Conservation (phyloP, 805 yeast genomes). For the Brettanomyces custersianus region DNA sequence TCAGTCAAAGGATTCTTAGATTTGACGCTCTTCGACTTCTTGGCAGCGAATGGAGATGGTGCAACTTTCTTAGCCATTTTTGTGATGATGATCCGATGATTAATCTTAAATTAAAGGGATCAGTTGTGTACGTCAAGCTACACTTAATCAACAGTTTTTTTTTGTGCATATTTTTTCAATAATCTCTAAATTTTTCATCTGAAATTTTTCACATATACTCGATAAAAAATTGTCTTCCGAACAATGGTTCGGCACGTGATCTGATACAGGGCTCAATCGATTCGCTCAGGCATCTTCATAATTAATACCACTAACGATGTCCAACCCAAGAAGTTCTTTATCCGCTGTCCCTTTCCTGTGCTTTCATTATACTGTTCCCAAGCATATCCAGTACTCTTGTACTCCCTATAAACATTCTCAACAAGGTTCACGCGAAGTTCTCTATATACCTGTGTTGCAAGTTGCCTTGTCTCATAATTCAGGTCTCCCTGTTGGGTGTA, state of each 20-base stretch:
- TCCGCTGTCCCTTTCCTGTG: slow-evolving; percentile 71
- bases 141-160: not conserved
- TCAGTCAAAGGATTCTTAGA: slow-evolving; percentile 80
- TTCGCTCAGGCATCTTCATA: slow-evolving; percentile 67
- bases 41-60: slow-evolving; percentile 94
- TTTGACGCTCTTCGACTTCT: slow-evolving; percentile 39
- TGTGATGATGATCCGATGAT: not conserved
- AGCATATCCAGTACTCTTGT: slow-evolving; percentile 69
- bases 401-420: slow-evolving; percentile 55
- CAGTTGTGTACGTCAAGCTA: not conserved
- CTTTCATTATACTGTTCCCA: slow-evolving; percentile 86
- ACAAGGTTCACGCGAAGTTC: slow-evolving; percentile 61
- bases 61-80: slow-evolving; percentile 62
- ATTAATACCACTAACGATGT: slow-evolving; percentile 72
- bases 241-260: not conserved
- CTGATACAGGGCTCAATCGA: not conserved
- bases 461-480: slow-evolving; percentile 22
- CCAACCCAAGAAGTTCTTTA: slow-evolving; percentile 93
- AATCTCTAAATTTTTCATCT: too few relatives aligned
- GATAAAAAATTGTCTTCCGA: too few relatives aligned
- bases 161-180: too few relatives aligned
- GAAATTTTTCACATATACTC: too few relatives aligned
- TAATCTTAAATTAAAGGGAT: not conserved
- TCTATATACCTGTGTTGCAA: slow-evolving; percentile 43
- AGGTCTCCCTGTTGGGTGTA: slow-evolving; percentile 35